A percentile compares a stretch with the other conserved stretches of the same genome.
Conservation (phyloP, 805 yeast species). For the Nakazawaea ernobii region DNA sequence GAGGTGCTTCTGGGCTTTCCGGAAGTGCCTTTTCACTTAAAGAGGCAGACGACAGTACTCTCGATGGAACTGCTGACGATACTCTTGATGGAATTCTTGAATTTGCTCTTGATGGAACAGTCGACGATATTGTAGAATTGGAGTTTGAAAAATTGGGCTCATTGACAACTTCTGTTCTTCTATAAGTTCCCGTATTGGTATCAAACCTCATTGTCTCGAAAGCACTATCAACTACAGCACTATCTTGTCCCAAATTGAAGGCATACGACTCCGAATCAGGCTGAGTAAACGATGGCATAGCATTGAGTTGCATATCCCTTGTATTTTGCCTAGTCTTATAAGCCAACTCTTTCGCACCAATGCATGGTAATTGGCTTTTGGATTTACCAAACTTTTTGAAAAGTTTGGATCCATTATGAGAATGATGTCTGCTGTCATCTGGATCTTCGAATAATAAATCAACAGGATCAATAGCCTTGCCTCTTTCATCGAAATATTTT, state of each 20-base stretch:
- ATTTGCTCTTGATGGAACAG: neutral
- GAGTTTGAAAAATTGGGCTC: neutral
- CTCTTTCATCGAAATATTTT: slow-evolving; percentile 2
- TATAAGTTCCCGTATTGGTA: neutral
- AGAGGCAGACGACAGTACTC: neutral
- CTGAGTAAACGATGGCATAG: slow-evolving; percentile 9
- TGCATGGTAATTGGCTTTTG: neutral
- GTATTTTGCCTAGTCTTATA: neutral
- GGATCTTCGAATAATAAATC: slow-evolving; percentile 8
- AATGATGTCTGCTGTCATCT: neutral
- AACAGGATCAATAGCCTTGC: slow-evolving; percentile 3
- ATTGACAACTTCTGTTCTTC: neutral
- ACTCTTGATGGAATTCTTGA: too few species aligned
- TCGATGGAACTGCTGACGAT: neutral
- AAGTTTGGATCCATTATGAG: neutral
- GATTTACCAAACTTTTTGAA: slow-evolving; percentile 3
- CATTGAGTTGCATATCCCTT: neutral
- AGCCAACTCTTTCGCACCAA: slow-evolving; percentile 6
- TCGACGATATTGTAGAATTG: neutral
- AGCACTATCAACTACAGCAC: slow-evolving; percentile 2
- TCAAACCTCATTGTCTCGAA: slow-evolving; percentile 1
- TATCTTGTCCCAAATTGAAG: neutral
- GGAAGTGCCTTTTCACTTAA: neutral
- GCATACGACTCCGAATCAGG: neutral
- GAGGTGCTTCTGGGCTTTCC: neutral